Evolutionary conservation across 2,329 filamentous ascomycete species (phyloP).

Genomic region (Dactylellina leptospora): DNA sequence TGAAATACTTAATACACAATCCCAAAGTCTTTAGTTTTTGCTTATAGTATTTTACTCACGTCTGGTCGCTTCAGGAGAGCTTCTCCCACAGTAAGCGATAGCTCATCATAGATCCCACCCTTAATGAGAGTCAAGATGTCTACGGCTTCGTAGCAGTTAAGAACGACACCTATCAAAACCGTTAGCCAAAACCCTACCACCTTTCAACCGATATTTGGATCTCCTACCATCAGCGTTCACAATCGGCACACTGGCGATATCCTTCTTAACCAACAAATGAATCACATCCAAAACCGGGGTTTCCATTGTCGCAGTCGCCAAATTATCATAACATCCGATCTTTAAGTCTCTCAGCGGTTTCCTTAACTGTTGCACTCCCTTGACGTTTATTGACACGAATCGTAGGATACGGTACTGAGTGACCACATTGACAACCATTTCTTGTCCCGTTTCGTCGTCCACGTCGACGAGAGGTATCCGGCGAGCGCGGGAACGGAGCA

Average conservation of each 20-base stretch:
- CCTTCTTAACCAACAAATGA: constrained; percentile 87
- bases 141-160: constrained; percentile 97
- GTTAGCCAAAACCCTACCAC: constrained; percentile 19
- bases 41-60: constrained; percentile 61
- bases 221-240: constrained; percentile 76
- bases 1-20: background rate
- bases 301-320: constrained; percentile 86
- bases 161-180: constrained; percentile 68
- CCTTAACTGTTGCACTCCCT: constrained; percentile 85
- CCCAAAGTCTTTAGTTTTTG: background rate
- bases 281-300: constrained; percentile 94
- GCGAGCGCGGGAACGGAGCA: constrained; percentile 91
- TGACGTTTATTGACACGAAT: constrained; percentile 95
- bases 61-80: constrained; percentile 85
- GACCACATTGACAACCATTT: constrained; percentile 94
- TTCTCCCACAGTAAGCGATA: constrained; percentile 85
- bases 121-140: constrained; percentile 97
- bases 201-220: constrained; percentile 54
- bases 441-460: constrained; percentile 89
- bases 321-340: constrained; percentile 81
- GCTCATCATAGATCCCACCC: constrained; percentile 88
- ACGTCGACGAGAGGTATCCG: constrained; percentile 92
- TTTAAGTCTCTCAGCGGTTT: constrained; percentile 85
- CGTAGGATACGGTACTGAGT: constrained; percentile 99
- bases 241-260: constrained; percentile 94